Evolutionary conservation across 345 rosid genomes (phyloP).

Genomic region (Carallia brachiata): DNA sequence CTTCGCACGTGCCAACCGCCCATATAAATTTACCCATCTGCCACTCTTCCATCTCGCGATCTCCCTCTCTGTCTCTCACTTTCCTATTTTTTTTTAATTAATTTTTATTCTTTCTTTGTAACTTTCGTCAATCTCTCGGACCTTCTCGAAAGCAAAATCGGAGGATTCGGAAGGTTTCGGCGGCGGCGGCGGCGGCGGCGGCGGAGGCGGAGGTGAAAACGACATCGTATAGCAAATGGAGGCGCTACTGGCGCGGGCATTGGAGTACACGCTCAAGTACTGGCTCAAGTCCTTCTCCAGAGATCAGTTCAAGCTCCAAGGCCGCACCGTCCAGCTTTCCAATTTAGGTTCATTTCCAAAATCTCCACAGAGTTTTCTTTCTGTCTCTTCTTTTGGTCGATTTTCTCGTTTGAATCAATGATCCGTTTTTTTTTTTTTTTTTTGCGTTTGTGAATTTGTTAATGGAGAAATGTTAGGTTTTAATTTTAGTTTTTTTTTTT

Average conservation of each 20-base stretch:
- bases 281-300: slow-evolving; percentile 99
- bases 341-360: slow-evolving; percentile 50
- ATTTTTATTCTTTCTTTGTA: no score
- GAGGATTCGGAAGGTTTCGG: no score
- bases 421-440: neutral
- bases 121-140: no score
- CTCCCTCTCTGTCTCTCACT: neutral
- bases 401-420: neutral
- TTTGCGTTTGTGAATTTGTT: neutral
- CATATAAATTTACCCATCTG: neutral
- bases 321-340: slow-evolving; percentile 87
- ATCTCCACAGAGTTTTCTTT: neutral
- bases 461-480: neutral
- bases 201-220: neutral
- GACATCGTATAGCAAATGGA: slow-evolving; percentile 53
- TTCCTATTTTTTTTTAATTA: neutral
- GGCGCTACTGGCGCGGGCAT: slow-evolving; percentile 88
- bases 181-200: no score
- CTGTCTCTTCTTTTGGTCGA: neutral
- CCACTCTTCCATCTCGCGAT: neutral
- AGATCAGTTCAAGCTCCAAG: slow-evolving; percentile 94
- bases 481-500: neutral
- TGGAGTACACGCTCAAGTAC: slow-evolving; percentile 98
- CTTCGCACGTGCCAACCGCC: slow-evolving; percentile 5
- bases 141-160: no score